Conservation (phyloP, 2,329 filamentous ascomycete species). For the Ceratocystis eucalypticola region DNA sequence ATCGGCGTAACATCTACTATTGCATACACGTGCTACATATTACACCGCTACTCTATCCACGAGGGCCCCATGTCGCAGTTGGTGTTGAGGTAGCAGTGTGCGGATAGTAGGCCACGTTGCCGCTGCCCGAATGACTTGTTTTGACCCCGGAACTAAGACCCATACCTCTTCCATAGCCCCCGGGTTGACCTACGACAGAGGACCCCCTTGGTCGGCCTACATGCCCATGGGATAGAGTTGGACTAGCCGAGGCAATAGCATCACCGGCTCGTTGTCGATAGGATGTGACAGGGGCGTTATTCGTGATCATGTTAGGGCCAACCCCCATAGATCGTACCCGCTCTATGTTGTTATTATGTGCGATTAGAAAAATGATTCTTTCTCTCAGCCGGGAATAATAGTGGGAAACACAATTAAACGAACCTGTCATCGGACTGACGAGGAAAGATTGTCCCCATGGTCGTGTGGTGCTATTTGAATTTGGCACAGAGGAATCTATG, state of each 20-base stretch:
- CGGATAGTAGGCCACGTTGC: slow-evolving; percentile 1
- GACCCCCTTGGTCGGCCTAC: neutral
- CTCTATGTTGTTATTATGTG: neutral
- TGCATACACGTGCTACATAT: no score
- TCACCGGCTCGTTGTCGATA: slow-evolving; percentile 17
- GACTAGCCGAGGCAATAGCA: neutral
- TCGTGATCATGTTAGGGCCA: slow-evolving; percentile 23
- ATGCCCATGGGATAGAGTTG: neutral
- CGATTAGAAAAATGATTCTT: neutral
- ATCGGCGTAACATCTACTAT: no score
- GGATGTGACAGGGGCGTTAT: slow-evolving; percentile 13
- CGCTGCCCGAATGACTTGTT: slow-evolving; percentile 14
- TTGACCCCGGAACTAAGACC: slow-evolving; percentile 20
- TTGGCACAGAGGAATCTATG: neutral
- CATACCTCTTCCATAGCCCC: slow-evolving; percentile 14
- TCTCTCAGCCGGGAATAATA: neutral
- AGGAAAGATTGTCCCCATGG: slow-evolving; percentile 4
- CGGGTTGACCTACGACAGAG: slow-evolving; percentile 6
- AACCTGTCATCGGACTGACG: neutral
- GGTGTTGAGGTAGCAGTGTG: neutral
- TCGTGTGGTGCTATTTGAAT: neutral
- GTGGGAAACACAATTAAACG: neutral
- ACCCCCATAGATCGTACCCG: slow-evolving; percentile 24
- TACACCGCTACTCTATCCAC: neutral
- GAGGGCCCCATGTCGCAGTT: neutral